Base-by-base conservation (phyloP, 345 rosid species). In the Kernera saxatilis region DNA sequence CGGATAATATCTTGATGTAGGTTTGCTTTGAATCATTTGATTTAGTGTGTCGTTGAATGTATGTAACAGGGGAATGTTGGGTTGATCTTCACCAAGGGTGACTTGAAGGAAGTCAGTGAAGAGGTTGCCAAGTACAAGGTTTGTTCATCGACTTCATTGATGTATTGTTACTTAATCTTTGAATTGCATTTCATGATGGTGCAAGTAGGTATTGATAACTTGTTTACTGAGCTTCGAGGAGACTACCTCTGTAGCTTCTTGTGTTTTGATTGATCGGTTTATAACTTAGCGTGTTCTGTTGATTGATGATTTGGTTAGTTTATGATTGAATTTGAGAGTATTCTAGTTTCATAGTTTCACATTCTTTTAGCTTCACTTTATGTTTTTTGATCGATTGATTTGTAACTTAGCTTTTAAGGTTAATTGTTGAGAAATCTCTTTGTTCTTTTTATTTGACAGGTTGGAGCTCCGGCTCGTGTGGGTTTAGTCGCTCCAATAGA, bases 381-480 rank as follows among this genome's bases (percentile, higher is more conserved):
- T 21, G 40, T 60, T 12, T 2, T 49, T 39, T 27, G 23, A 25
- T 15, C 30, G 41, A 8, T 43, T 59, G 25, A 23, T 13, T 25
- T 23, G 1, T 18, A 14, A 22, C 26, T 18, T 50, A 18, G 5
- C 14, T 15, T 33, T 7, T 29, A 18, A 18, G 44, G 18, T 35
- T 44, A 35, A 36, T 46, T 76, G 57, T 51, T 76, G 23, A 23
- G 29, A 29, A 55, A 3, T 32, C 9, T 5, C 1, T 0, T 5
- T 49, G 35, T 11, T 7, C 1, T 64, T 18, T 27, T 9, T 8
- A 13, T 8, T 55, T 11, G 45, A 35, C 49, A 90, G 98, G 98
- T 93, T 78, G 97, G 98, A 73, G 98, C 98, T 68, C 98, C 97
- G 39, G 98, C 98, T 75, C 98, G 97, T 80, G 98, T 93, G 67